Base-by-base conservation (phyloP, 768 basidiomycete genomes). In the Rhizopogon vulgaris region DNA sequence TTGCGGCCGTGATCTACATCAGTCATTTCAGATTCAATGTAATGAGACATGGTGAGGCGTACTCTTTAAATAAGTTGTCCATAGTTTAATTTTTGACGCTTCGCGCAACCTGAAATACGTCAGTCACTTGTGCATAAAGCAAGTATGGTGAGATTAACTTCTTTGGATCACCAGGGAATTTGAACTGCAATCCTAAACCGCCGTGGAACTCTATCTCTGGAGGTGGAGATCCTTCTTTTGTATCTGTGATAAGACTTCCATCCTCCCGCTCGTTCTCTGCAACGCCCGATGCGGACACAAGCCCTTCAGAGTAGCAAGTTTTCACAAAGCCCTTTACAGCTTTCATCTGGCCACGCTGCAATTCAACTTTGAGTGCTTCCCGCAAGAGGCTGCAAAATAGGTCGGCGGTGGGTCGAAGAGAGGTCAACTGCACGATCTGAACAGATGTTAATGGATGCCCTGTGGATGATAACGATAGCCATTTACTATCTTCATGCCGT, bases 331-430 rank as follows among this genome's bases (percentile, higher is more conserved):
- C 76, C 68, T 94, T 96, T 53, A 97, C 87, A 11, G 74, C 72
- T 69, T 96, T 96, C 94, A 99, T 99, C 63, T 86, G 84, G 2
- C 94, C 89, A 14, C 86, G 82, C 62, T 94, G 87, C 11, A 97
- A 77, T 60, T 96, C 90, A 4, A 84, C 74, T 71, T 94, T 96
- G 57, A 99, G 78, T 3, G 90, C 85, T 59, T 94, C 88, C 7
- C 94, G 84, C 1, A 99, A 79, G 5, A 92, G 74, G 1, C 85
- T 79, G 63, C 94, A 96, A 75, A 98, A 99, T 30, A 86, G 78
- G 60, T 96, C 94, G 15, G 94, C 95, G 0, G 92, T 93, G 14
- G 94, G 93, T 25, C 94, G 79, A 24, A 98, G 78, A 1, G 93
- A 91, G 0, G 95, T 97, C 48, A 99, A 73, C 72, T 98, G 96